Base-by-base conservation (phyloP, 192 early-diverging fungal genomes). In the Backusella luteola region DNA sequence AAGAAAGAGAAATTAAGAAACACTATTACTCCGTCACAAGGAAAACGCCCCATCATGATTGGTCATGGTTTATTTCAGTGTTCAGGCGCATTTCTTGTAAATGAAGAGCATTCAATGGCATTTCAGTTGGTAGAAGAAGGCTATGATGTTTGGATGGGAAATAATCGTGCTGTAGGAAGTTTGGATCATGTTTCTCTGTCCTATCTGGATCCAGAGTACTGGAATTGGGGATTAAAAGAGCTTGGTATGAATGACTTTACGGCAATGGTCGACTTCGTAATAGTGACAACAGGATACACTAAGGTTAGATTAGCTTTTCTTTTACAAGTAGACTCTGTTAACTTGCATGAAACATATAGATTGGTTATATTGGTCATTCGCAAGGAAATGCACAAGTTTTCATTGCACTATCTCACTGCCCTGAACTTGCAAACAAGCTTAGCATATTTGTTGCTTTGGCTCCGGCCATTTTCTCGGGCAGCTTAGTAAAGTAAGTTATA, bases 91-190 rank as follows among this genome's bases (percentile, higher is more conserved):
- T 96, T 94, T 83, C 88, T 90, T 66, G 88, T 95, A 1, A 91
- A 94, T 81, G 90, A 91, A 80, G 80, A 91, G 56, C 84, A 87
- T 23, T 90, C 92, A 23, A 77, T 99, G 73, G 92, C 95, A 5
- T 95, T 96, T 79, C 82, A 91, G 5, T 89, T 99, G 26, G 95
- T 92, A 5, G 94, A 98, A 69, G 93, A 92, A 21, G 93, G 93
- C 44, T 98, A 95, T 83, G 97, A 98, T 81, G 96, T 99, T 0
- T 99, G 97, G 97, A 77, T 97, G 5, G 97, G 95, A 29, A 98
- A 99, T 77, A 92, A 94, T 23, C 85, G 97, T 32, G 96, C 95
- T 8, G 95, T 70, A 1, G 73, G 32, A 41, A 38, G 67, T 14
- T 29, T 66, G 2, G 66, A 74, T 36, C 78, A 79, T 69, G 7